phyloP scores from a whole-genome alignment of 202 grass and related monocot genomes.

The Brachypodium distachyon region DNA sequence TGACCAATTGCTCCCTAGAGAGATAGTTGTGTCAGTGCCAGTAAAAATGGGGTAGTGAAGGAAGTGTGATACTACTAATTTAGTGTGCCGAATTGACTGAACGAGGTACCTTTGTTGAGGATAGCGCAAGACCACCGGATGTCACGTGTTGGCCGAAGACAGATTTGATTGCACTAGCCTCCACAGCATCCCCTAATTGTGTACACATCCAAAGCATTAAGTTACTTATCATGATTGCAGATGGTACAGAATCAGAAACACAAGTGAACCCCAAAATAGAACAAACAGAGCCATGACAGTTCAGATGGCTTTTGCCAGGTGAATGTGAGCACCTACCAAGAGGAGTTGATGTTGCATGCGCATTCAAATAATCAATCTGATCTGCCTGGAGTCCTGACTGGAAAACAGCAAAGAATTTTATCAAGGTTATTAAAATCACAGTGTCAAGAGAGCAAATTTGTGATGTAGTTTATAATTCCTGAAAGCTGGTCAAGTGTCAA shows the following conservation, averaged over 20 bases:
- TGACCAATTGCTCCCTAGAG: constrained; percentile 81
- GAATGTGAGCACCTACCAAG: constrained; percentile 45
- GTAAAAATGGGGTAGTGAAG: background rate
- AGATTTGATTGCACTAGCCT: constrained; percentile 66
- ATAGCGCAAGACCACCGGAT: constrained; percentile 63
- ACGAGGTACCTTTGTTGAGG: constrained; percentile 79
- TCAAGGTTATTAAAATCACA: background rate
- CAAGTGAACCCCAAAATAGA: background rate
- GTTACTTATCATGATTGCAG: background rate
- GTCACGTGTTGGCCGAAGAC: constrained; percentile 56
- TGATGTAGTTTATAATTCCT: background rate
- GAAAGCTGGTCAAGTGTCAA: background rate
- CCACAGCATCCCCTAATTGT: constrained; percentile 68
- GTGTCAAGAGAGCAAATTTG: background rate
- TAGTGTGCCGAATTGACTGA: too few relatives aligned
- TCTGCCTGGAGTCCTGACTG: constrained; percentile 70
- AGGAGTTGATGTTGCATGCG: constrained; percentile 91
- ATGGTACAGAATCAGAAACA: background rate
- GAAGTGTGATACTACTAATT: background rate
- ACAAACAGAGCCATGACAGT: background rate
- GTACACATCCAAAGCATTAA: background rate
- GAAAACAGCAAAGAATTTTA: constrained; percentile 7
- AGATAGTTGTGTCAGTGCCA: background rate
- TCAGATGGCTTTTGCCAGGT: background rate
- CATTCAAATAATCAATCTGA: constrained; percentile 89